Conservation (phyloP, 768 basidiomycete species). For the Rubroboletus pulcherrimus region DNA sequence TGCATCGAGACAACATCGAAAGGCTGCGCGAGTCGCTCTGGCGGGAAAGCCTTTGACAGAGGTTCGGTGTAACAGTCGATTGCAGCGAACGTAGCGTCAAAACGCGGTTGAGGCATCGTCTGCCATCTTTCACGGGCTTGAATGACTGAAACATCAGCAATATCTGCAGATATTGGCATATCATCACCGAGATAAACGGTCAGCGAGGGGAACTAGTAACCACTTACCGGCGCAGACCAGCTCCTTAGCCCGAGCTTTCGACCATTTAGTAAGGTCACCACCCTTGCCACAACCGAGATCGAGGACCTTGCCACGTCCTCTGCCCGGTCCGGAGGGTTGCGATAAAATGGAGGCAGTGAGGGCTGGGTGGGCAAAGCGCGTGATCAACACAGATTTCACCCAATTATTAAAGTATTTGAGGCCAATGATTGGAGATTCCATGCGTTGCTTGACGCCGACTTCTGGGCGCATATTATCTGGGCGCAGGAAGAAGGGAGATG, state of each 20-base stretch:
- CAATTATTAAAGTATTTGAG: slow-evolving; percentile 99
- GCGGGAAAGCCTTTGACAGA: slow-evolving; percentile 65
- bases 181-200: not conserved
- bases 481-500: not conserved
- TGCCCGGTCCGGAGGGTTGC: slow-evolving; percentile 23
- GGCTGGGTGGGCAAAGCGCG: slow-evolving; percentile 77
- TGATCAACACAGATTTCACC: slow-evolving; percentile 97
- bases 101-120: slow-evolving; percentile 47
- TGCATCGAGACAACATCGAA: slow-evolving; percentile 99
- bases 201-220: slow-evolving; percentile 3
- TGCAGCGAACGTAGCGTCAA: slow-evolving; percentile 78
- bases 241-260: slow-evolving; percentile 75
- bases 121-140: slow-evolving; percentile 81
- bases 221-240: slow-evolving; percentile 75
- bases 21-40: slow-evolving; percentile 54
- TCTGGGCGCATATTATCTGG: slow-evolving; percentile 92
- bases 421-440: slow-evolving; percentile 91
- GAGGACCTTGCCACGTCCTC: slow-evolving; percentile 69
- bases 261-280: slow-evolving; percentile 95
- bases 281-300: slow-evolving; percentile 99
- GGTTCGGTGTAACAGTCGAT: slow-evolving; percentile 84
- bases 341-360: slow-evolving; percentile 40
- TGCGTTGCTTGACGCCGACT: slow-evolving; percentile 79
- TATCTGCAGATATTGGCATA: slow-evolving; percentile 50
- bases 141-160: slow-evolving; percentile 82